Evolutionary conservation across 768 basidiomycete genomes (phyloP).

Genomic region (Calocera viscosa): DNA sequence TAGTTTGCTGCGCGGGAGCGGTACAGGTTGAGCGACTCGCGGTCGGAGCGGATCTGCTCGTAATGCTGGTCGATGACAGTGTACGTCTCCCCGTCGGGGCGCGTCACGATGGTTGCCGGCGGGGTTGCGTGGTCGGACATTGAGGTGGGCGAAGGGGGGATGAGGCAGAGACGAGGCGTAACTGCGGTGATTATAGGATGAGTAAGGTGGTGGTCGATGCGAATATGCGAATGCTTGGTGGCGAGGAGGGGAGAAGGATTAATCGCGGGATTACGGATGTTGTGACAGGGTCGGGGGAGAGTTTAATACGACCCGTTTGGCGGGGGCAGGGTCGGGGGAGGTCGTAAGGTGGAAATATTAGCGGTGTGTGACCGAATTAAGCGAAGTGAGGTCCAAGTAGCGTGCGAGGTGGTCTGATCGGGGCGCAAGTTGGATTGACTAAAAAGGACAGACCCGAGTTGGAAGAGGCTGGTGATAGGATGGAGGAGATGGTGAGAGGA

Average conservation of each 20-base stretch:
- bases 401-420: neutral
- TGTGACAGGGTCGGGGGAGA: neutral
- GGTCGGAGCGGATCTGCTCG: constrained; percentile 1
- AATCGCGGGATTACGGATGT: neutral
- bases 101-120: neutral
- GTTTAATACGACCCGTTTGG: neutral
- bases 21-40: constrained; percentile 6
- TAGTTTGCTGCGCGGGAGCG: constrained; percentile 7
- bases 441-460: no score
- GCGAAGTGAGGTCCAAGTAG: neutral
- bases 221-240: neutral
- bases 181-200: neutral
- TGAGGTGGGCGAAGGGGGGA: neutral
- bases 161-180: neutral
- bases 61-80: constrained; percentile 6
- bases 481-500: neutral
- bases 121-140: constrained; percentile 3
- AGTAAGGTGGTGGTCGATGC: neutral
- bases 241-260: neutral
- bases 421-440: neutral
- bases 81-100: neutral
- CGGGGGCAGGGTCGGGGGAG: neutral
- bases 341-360: constrained; percentile 2
- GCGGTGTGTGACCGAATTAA: neutral
- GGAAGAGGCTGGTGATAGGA: neutral